A percentile compares a stretch with the other conserved stretches of the same genome.
Evolutionary conservation across 805 yeast genomes (phyloP).

Genomic region (Brettanomyces sp.): DNA sequence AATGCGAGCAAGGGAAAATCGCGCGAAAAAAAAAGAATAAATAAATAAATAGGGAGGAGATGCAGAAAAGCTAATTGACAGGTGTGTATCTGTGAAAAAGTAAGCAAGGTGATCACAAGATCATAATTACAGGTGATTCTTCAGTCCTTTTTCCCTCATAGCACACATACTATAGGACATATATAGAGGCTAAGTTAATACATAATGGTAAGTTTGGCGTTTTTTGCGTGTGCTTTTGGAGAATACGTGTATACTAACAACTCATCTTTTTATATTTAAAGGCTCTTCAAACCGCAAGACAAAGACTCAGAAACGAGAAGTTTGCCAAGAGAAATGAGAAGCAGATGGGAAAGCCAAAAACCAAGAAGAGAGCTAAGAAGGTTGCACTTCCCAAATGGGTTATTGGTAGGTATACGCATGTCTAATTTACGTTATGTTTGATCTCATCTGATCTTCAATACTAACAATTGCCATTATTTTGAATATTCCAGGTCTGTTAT

Average conservation of each 20-base stretch:
- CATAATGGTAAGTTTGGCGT: no score
- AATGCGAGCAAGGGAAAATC: no score
- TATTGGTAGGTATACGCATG: constrained; percentile 31
- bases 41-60: not conserved
- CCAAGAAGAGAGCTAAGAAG: constrained; percentile 24
- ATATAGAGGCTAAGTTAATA: no score
- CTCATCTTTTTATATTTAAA: constrained; percentile 3
- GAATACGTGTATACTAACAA: not conserved
- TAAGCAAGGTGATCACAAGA: not conserved
- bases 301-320: constrained; percentile 78
- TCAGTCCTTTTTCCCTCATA: no score
- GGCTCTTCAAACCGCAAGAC: constrained; percentile 80
- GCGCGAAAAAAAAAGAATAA: no score
- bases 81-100: not conserved
- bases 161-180: no score
- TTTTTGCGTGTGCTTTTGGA: not conserved
- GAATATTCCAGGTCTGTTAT: constrained; percentile 23
- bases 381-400: constrained; percentile 52
- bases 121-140: not conserved
- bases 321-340: constrained; percentile 66
- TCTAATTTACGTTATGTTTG: no score
- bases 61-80: not conserved
- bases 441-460: not conserved
- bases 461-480: not conserved
- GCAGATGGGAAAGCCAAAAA: constrained; percentile 67